Conservation (phyloP, 2,329 filamentous ascomycete species). For the Leptographium lundbergii region DNA sequence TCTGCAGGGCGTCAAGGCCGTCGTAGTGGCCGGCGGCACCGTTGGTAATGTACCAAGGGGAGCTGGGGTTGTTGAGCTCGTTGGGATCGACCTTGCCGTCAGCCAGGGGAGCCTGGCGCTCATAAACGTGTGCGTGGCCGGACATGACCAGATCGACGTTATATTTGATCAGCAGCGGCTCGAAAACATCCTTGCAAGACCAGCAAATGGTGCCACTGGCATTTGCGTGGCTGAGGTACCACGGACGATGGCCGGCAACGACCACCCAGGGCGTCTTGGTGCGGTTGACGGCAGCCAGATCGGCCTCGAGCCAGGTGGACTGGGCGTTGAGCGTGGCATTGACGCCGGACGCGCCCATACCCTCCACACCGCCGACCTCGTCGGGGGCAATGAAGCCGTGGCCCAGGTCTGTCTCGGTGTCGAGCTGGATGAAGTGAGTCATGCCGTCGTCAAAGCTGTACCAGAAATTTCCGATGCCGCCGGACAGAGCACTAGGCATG, state of each 20-base stretch:
- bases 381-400: constrained; percentile 3
- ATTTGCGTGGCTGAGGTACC: constrained; percentile 26
- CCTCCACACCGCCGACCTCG: constrained; percentile 8
- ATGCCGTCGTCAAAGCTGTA: constrained; percentile 13
- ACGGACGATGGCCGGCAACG: constrained; percentile 34
- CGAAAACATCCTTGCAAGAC: constrained; percentile 7
- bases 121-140: constrained; percentile 13
- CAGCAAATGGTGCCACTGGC: constrained; percentile 2
- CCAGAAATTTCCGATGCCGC: constrained; percentile 12
- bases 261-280: constrained; percentile 36
- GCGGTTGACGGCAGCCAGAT: constrained; percentile 30
- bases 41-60: constrained; percentile 16
- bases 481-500: constrained; percentile 8
- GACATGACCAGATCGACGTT: constrained; percentile 10
- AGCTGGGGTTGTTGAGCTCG: constrained; percentile 7
- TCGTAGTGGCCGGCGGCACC: constrained; percentile 15
- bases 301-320: constrained; percentile 27
- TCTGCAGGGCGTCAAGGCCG: constrained; percentile 14
- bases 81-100: constrained; percentile 8
- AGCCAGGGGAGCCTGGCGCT: constrained; percentile 14
- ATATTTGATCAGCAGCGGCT: constrained; percentile 6
- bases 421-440: constrained; percentile 7
- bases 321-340: constrained; percentile 1
- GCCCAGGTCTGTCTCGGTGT: constrained; percentile 11
- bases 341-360: background rate